These are phyloP conservation scores for Phytophthora pinifolia DNA, from an alignment of 352 stramenopile genomes.

Conservation along the genomic window DNA sequence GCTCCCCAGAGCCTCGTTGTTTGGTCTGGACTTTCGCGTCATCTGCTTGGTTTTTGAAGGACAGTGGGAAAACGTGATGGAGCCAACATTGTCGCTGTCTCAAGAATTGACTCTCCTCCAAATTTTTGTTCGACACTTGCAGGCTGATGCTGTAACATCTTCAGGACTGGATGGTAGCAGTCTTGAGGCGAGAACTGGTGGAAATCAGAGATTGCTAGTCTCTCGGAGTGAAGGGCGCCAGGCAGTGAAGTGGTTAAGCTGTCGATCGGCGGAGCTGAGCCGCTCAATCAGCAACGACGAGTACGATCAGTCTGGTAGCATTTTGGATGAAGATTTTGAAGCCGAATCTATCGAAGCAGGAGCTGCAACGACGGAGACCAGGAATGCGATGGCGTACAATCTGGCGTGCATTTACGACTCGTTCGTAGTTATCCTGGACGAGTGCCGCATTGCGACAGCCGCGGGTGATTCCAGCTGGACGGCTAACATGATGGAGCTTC, in stretches of 20 bases:
- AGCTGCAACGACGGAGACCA: slow-evolving; percentile 15
- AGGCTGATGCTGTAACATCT: slow-evolving; percentile 19
- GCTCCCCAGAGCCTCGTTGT: slow-evolving; percentile 41
- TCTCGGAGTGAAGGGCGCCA: slow-evolving; percentile 42
- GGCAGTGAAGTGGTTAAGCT: slow-evolving; percentile 54
- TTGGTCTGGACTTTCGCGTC: slow-evolving; percentile 50
- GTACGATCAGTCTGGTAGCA: slow-evolving; percentile 25
- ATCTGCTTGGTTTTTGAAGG: slow-evolving; percentile 53
- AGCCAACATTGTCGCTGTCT: slow-evolving; percentile 31
- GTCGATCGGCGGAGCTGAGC: slow-evolving; percentile 30
- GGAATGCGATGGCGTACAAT: slow-evolving; percentile 29
- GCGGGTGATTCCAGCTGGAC: slow-evolving; percentile 29
- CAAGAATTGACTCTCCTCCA: slow-evolving; percentile 56
- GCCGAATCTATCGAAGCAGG: slow-evolving; percentile 1
- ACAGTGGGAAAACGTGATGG: slow-evolving; percentile 36
- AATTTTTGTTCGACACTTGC: slow-evolving; percentile 44
- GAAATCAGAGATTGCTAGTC: slow-evolving; percentile 29
- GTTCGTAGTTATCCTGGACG: slow-evolving; percentile 40
- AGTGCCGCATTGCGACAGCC: slow-evolving; percentile 25
- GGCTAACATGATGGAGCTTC: slow-evolving; percentile 35
- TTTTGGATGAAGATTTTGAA: slow-evolving; percentile 21
- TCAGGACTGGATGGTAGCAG: slow-evolving; percentile 5
- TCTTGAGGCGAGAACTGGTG: slow-evolving; percentile 11
- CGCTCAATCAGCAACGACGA: slow-evolving; percentile 32
- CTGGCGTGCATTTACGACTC: slow-evolving; percentile 43